Evolutionary conservation across 1,284 basidiomycete species (phyloP), one percentile per base, ranked within the genome.

Genomic region (Leccinum fallax): DNA sequence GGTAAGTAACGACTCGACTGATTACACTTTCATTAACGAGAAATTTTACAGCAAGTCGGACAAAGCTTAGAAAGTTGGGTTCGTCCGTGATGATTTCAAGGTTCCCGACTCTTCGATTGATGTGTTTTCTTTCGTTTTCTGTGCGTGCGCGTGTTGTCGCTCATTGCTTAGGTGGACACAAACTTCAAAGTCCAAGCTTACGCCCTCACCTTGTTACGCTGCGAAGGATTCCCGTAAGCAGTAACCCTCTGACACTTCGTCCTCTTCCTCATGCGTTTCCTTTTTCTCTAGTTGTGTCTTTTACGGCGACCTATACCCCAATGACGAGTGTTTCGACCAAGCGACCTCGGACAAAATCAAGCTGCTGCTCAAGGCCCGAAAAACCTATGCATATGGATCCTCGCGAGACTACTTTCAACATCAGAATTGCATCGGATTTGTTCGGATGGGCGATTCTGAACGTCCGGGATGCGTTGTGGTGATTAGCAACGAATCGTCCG

Each of bases 231-330:
- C 75, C 96, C 96, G 83, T 95, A 70, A 75, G 92, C 76, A 3
- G 13, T 26, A 36, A 52, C 52, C 19, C 32, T 59, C 46, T 3
- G 7, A 2, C 55, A 11, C 58, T 53, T 38, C 38, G 3, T 53
- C 53, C 7, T 43, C 16, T 16, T 21, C 55, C 11, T 53, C 15
- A 62, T 34, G n/a, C 24, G 30, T 10, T 19, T 15, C 7, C 43
- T 57, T 32, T 10, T 1, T 51, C 49, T 46, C 13, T 55, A 94
- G 92, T 48, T 94, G 94, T 70, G 87, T 97, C 34, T 98, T 98
- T 77, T 94, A 94, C 65, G 95, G 95, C 8, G 96, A 98, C 76
- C 73, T 97, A 26, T 93, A 90, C 67, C 87, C 86, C 0, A 89
- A 90, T 67, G 67, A 78, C 46, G 86, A 89, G 71, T 86, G 87